These are phyloP conservation scores for Pleurotus cornucopiae DNA, from an alignment of 768 basidiomycete genomes.

Conservation along the genomic window DNA sequence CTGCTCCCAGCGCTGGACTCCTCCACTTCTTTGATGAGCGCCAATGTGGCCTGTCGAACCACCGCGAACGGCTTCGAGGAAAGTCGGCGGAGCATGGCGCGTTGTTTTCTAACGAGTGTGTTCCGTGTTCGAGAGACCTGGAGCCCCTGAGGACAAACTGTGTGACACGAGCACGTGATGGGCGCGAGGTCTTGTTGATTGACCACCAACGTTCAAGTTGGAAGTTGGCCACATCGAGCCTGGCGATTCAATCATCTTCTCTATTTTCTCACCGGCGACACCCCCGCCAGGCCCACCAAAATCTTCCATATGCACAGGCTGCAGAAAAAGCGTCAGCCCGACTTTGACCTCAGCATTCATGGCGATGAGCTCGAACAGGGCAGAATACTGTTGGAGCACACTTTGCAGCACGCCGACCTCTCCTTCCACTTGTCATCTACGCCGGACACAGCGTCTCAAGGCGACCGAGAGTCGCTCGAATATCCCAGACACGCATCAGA, in stretches of 20 bases:
- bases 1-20: slow-evolving; percentile 32
- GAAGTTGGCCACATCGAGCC: neutral
- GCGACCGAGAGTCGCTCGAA: slow-evolving; percentile 54
- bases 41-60: slow-evolving; percentile 63
- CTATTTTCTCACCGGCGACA: neutral
- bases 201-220: neutral
- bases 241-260: neutral
- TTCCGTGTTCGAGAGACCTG: no score
- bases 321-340: neutral
- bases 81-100: slow-evolving; percentile 30
- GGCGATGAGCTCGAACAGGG: slow-evolving; percentile 74
- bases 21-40: slow-evolving; percentile 33
- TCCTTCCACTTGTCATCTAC: slow-evolving; percentile 66
- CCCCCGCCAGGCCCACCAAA: neutral
- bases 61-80: slow-evolving; percentile 71
- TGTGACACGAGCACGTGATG: no score
- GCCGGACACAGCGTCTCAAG: slow-evolving; percentile 28
- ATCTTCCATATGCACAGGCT: neutral
- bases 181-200: neutral
- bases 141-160: no score
- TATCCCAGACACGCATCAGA: slow-evolving; percentile 67
- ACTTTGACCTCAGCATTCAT: slow-evolving; percentile 48
- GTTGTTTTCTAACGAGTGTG: no score
- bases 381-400: slow-evolving; percentile 76
- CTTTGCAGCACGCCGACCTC: slow-evolving; percentile 68